Conservation (phyloP, 768 basidiomycete species). For the Leccinum arenicola region DNA sequence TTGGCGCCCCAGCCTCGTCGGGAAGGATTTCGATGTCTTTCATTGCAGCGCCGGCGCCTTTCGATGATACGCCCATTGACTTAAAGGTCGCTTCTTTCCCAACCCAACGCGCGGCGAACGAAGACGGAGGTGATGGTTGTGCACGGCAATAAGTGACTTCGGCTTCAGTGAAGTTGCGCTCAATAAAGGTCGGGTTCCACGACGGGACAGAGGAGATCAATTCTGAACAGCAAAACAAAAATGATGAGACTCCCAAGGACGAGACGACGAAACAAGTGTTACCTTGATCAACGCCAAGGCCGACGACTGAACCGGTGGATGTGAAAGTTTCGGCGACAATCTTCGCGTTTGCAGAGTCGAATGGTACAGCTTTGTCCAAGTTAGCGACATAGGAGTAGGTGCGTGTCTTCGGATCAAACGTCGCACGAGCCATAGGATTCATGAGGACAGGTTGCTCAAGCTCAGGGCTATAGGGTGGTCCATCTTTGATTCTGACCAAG, state of each 20-base stretch:
- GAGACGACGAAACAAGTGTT: slow-evolving; percentile 14
- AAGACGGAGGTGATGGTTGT: slow-evolving; percentile 86
- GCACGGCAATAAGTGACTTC: slow-evolving; percentile 83
- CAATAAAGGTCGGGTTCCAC: slow-evolving; percentile 80
- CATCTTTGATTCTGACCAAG: slow-evolving; percentile 92
- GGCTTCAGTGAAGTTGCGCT: slow-evolving; percentile 89
- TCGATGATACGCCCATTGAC: slow-evolving; percentile 83
- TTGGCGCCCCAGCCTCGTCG: slow-evolving; percentile 73
- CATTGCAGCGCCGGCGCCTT: slow-evolving; percentile 93
- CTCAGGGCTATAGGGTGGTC: slow-evolving; percentile 83
- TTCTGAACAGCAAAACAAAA: slow-evolving; percentile 45
- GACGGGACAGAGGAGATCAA: slow-evolving; percentile 91
- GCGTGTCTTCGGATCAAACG: slow-evolving; percentile 78
- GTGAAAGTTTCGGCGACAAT: slow-evolving; percentile 48
- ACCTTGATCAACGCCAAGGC: slow-evolving; percentile 92
- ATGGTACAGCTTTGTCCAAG: slow-evolving; percentile 47
- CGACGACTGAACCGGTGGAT: slow-evolving; percentile 48
- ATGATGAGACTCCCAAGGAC: slow-evolving; percentile 2
- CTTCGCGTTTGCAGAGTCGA: slow-evolving; percentile 67
- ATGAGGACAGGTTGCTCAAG: slow-evolving; percentile 84
- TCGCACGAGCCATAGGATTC: slow-evolving; percentile 89
- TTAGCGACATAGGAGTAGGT: slow-evolving; percentile 78
- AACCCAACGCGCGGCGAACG: slow-evolving; percentile 95
- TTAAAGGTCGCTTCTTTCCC: slow-evolving; percentile 99
- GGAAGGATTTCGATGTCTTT: slow-evolving; percentile 96